Evolutionary conservation across 78 protist species (phyloP).

Genomic region (Dictyostelium intermedium): DNA sequence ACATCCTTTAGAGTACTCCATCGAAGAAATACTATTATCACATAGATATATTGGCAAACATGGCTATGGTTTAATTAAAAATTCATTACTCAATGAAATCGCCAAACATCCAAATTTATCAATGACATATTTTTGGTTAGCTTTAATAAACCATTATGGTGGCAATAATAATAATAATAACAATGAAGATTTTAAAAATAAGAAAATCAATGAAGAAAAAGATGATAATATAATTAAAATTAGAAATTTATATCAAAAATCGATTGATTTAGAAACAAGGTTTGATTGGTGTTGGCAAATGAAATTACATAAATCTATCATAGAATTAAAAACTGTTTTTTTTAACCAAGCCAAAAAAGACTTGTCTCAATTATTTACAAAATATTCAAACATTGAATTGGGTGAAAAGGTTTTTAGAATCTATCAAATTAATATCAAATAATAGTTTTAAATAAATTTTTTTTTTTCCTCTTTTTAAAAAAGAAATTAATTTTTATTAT

Average conservation of each 20-base stretch:
- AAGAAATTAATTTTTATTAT: neutral
- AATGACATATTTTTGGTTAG: constrained; percentile 40
- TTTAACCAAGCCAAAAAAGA: constrained; percentile 7
- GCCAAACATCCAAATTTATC: constrained; percentile 11
- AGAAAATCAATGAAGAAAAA: neutral
- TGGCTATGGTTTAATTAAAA: neutral
- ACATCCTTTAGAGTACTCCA: constrained; percentile 1
- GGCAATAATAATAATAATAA: neutral
- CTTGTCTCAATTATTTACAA: neutral
- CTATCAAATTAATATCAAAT: neutral
- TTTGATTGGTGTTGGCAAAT: neutral
- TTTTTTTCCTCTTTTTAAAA: neutral
- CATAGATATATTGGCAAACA: constrained; percentile 19
- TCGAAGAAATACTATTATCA: neutral
- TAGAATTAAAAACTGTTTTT: neutral
- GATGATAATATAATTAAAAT: neutral
- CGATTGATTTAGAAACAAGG: neutral
- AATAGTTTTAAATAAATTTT: neutral
- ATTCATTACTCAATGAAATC: neutral
- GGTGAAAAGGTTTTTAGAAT: neutral
- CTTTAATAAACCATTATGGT: constrained; percentile 3
- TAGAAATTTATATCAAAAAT: neutral
- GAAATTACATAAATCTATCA: neutral
- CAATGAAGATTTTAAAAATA: neutral
- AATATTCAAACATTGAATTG: neutral